phyloP scores from a whole-genome alignment of 2,329 filamentous ascomycete genomes.

The Pseudocercospora ulei region DNA sequence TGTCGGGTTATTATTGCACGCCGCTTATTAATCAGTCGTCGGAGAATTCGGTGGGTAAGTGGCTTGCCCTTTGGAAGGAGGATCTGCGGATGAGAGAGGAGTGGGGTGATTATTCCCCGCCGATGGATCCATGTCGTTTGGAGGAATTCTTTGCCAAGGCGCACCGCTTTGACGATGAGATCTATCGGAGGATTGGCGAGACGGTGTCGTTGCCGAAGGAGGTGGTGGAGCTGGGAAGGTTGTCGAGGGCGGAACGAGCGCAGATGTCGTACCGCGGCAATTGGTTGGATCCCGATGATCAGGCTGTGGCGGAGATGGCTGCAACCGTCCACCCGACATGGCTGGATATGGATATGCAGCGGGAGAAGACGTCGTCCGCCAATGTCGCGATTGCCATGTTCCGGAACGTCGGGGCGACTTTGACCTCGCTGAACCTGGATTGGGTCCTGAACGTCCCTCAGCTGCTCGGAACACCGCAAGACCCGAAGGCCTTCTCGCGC shows the following conservation, averaged over 20 bases:
- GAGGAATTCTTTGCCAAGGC: constrained; percentile 11
- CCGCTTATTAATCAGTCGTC: no score
- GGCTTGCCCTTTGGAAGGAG: no score
- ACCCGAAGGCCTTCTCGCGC: constrained; percentile 3
- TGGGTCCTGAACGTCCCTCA: constrained; percentile 29
- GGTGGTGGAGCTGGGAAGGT: constrained; percentile 1
- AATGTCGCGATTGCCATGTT: constrained; percentile 21
- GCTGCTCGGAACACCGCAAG: constrained; percentile 2
- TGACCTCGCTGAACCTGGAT: constrained; percentile 34
- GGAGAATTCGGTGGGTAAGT: no score
- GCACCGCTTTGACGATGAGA: constrained; percentile 18
- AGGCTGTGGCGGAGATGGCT: not conserved
- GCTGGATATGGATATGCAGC: constrained; percentile 16
- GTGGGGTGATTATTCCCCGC: not conserved
- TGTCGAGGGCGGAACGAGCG: constrained; percentile 14
- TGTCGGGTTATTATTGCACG: no score
- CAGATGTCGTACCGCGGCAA: constrained; percentile 20
- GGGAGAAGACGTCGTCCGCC: constrained; percentile 23
- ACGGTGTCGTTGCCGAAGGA: constrained; percentile 12
- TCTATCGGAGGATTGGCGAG: constrained; percentile 19
- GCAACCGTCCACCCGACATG: not conserved
- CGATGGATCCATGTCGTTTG: constrained; percentile 6
- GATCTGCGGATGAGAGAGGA: no score
- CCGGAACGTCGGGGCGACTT: constrained; percentile 20
- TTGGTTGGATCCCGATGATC: constrained; percentile 13